Conservation (phyloP, 306 rosid genomes). For the Rosa persica region DNA sequence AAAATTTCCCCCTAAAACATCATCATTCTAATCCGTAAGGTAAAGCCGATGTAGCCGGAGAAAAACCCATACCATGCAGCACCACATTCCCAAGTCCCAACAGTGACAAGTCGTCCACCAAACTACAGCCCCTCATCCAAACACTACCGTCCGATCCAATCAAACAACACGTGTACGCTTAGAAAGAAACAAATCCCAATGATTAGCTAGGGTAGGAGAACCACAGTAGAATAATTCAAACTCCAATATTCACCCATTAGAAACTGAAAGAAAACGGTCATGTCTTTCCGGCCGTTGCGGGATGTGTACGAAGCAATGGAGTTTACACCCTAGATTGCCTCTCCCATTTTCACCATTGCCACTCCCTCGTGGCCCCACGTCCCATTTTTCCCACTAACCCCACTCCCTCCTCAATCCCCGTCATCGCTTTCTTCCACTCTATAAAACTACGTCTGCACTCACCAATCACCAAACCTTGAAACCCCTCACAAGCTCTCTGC, state of each 20-base stretch:
- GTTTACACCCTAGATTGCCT: not conserved
- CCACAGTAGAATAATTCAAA: not conserved
- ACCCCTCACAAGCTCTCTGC: conserved; percentile 24
- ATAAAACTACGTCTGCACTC: conserved; percentile 26
- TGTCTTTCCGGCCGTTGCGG: conserved; percentile 6
- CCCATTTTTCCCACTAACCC: conserved; percentile 17
- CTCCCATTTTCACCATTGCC: not conserved
- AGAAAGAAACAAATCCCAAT: not conserved
- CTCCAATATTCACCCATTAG: not conserved
- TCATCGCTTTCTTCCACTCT: conserved; percentile 14
- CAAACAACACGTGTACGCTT: conserved; percentile 34
- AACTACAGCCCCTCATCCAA: not conserved
- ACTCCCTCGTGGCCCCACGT: not conserved
- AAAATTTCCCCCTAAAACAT: conserved; percentile 2
- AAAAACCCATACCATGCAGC: not conserved
- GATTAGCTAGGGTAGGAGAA: conserved; percentile 6
- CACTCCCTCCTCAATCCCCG: not conserved
- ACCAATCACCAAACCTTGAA: not conserved
- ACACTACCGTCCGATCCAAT: not conserved
- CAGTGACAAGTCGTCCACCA: conserved; percentile 27
- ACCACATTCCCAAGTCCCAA: not conserved
- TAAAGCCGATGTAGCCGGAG: not conserved
- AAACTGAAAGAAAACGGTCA: conserved; percentile 28
- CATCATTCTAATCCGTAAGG: not conserved
- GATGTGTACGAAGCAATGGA: not conserved